Evolutionary conservation across 2,329 filamentous ascomycete species (phyloP).

Genomic region (Emydomyces testavorans): DNA sequence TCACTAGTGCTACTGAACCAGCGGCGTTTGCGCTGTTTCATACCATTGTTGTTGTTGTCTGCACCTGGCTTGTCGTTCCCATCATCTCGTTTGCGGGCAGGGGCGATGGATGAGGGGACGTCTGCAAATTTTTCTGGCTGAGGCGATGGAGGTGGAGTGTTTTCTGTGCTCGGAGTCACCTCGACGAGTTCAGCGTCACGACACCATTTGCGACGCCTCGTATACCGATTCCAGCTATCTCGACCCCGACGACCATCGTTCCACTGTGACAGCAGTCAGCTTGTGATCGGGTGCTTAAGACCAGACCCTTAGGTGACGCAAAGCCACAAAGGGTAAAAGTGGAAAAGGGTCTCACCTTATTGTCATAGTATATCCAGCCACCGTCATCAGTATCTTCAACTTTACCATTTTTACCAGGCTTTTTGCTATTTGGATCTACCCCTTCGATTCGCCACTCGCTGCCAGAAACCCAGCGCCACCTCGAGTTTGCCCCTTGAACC

Average conservation of each 20-base stretch:
- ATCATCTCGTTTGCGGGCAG: conserved; percentile 11
- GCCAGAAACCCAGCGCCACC: conserved; percentile 73
- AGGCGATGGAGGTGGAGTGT: conserved; percentile 24
- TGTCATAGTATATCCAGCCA: conserved; percentile 97
- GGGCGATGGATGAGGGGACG: conserved; percentile 8
- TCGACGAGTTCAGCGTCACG: conserved; percentile 93
- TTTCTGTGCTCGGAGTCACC: conserved; percentile 29
- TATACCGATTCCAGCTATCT: conserved; percentile 93
- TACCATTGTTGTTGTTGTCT: conserved; percentile 23
- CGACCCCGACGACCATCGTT: conserved; percentile 69
- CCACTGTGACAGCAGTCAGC: conserved; percentile 50
- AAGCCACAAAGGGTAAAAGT: background rate
- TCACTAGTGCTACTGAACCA: conserved; percentile 25
- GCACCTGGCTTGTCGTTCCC: conserved; percentile 11
- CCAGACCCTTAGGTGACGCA: background rate
- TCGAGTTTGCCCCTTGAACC: conserved; percentile 50
- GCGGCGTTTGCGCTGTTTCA: conserved; percentile 26
- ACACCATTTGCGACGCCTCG: conserved; percentile 86
- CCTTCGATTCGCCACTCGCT: conserved; percentile 83
- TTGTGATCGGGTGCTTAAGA: background rate
- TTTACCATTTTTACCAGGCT: conserved; percentile 40
- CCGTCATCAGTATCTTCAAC: conserved; percentile 48
- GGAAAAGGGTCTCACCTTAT: conserved; percentile 54
- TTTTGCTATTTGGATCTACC: conserved; percentile 31
- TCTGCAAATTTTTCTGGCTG: conserved; percentile 30